Evolutionary conservation across 768 basidiomycete genomes (phyloP).

Genomic region (Collybia mongolica): DNA sequence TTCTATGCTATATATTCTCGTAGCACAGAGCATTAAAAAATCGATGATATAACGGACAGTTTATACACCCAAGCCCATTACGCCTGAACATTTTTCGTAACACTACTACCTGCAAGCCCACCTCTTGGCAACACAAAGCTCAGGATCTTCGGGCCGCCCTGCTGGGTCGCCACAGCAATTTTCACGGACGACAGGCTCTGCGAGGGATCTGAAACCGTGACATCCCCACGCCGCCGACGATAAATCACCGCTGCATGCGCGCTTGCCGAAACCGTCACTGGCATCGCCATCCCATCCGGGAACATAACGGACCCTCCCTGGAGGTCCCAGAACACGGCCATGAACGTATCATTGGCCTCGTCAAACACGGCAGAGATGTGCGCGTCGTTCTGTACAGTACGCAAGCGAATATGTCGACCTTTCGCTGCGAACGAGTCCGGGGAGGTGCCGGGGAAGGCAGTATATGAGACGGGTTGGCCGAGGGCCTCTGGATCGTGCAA

Average conservation of each 20-base stretch:
- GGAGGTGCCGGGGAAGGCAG: slow-evolving; percentile 39
- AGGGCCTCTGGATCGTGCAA: slow-evolving; percentile 20
- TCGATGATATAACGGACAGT: not conserved
- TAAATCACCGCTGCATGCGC: slow-evolving; percentile 48
- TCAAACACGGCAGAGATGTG: slow-evolving; percentile 42
- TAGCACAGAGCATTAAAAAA: not conserved
- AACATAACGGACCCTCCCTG: slow-evolving; percentile 34
- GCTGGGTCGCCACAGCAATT: slow-evolving; percentile 33
- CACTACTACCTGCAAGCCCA: slow-evolving; percentile 50
- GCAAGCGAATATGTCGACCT: slow-evolving; percentile 14
- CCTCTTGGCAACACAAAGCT: slow-evolving; percentile 41
- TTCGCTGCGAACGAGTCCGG: slow-evolving; percentile 25
- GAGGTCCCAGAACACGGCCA: slow-evolving; percentile 46
- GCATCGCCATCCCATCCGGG: slow-evolving; percentile 16
- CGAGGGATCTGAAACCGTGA: slow-evolving; percentile 68
- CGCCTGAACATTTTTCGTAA: slow-evolving; percentile 21
- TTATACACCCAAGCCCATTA: slow-evolving; percentile 5
- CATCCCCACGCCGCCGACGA: slow-evolving; percentile 32
- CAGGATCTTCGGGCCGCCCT: slow-evolving; percentile 27
- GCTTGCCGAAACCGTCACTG: slow-evolving; percentile 34
- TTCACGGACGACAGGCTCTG: slow-evolving; percentile 42
- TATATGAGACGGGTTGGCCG: slow-evolving; percentile 31
- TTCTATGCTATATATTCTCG: too few relatives aligned
- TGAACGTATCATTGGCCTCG: slow-evolving; percentile 27
- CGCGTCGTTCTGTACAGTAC: slow-evolving; percentile 31